Evolutionary conservation across 768 basidiomycete species (phyloP).

Genomic region (Calvatia gigantea): DNA sequence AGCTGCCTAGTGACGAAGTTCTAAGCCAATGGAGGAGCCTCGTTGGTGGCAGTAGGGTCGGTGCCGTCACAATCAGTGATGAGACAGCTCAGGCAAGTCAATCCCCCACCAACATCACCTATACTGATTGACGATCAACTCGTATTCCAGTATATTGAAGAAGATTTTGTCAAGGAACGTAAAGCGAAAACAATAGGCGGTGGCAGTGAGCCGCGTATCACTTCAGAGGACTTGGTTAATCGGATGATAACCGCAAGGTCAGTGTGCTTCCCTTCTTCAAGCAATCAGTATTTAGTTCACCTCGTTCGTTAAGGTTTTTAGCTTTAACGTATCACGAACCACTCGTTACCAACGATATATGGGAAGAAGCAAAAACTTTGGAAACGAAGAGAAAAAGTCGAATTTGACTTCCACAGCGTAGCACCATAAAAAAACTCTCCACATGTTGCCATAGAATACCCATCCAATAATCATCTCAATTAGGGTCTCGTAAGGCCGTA

Average conservation of each 20-base stretch:
- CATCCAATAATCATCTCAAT: not conserved
- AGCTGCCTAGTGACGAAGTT: conserved; percentile 41
- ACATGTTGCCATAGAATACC: not conserved
- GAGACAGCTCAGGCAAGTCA: conserved; percentile 53
- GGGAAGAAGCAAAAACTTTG: conserved; percentile 63
- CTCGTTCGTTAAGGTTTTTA: conserved; percentile 42
- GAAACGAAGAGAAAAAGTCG: conserved; percentile 43
- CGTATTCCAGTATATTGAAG: conserved; percentile 59
- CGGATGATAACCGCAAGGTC: conserved; percentile 72
- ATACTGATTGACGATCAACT: not conserved
- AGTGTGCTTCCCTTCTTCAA: conserved; percentile 18
- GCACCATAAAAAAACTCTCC: not conserved
- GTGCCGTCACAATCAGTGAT: conserved; percentile 50
- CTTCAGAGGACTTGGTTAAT: conserved; percentile 61
- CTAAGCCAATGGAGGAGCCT: conserved; percentile 56
- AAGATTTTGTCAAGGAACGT: conserved; percentile 61
- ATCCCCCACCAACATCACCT: not conserved
- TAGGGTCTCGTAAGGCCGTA: conserved; percentile 20
- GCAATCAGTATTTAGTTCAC: conserved; percentile 5
- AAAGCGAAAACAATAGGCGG: conserved; percentile 23
- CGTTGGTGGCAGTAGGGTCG: conserved; percentile 57
- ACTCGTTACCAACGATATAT: conserved; percentile 53
- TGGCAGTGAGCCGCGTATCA: conserved; percentile 23
- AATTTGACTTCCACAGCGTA: not conserved
- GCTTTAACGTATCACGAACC: conserved; percentile 57